Conservation (phyloP, 805 yeast genomes). For the Hyphopichia homilentoma region DNA sequence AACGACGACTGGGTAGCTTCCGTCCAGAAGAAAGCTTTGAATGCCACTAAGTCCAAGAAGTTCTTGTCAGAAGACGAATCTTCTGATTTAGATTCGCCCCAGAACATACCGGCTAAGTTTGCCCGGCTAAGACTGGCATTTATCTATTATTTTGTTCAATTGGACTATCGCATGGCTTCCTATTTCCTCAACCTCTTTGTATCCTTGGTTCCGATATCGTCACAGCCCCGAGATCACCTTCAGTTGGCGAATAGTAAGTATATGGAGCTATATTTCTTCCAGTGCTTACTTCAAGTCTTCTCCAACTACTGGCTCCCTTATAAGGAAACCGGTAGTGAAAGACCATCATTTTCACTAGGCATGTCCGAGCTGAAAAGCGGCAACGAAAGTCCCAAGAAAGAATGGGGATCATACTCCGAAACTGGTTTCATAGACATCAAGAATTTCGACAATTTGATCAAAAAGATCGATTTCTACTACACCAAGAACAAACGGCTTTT, state of each 20-base stretch:
- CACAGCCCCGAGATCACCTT: conserved; percentile 18
- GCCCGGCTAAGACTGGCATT: conserved; percentile 6
- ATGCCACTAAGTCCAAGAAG: neutral
- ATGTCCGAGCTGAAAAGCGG: no score
- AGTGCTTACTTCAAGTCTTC: conserved; percentile 17
- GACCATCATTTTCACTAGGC: neutral
- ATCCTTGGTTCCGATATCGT: conserved; percentile 17
- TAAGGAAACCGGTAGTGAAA: conserved; percentile 1
- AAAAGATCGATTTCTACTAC: conserved; percentile 20
- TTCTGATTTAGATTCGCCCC: neutral
- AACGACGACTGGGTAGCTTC: conserved; percentile 6
- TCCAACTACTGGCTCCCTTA: conserved; percentile 19
- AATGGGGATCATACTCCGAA: no score
- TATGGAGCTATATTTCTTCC: conserved; percentile 27
- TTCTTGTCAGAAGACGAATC: neutral
- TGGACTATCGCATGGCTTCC: conserved; percentile 16
- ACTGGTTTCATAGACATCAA: no score
- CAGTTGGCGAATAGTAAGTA: conserved; percentile 20
- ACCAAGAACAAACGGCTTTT: conserved; percentile 17
- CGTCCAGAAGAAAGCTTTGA: conserved; percentile 5
- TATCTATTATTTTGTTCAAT: conserved; percentile 10
- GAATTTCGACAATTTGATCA: conserved; percentile 4
- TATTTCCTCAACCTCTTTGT: conserved; percentile 13
- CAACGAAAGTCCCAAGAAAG: no score
- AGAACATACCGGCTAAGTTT: neutral